Percentiles rank a stretch among this genome's conserved stretches.
Evolutionary conservation across 768 basidiomycete species (phyloP).

Genomic region (Inosperma sp.): DNA sequence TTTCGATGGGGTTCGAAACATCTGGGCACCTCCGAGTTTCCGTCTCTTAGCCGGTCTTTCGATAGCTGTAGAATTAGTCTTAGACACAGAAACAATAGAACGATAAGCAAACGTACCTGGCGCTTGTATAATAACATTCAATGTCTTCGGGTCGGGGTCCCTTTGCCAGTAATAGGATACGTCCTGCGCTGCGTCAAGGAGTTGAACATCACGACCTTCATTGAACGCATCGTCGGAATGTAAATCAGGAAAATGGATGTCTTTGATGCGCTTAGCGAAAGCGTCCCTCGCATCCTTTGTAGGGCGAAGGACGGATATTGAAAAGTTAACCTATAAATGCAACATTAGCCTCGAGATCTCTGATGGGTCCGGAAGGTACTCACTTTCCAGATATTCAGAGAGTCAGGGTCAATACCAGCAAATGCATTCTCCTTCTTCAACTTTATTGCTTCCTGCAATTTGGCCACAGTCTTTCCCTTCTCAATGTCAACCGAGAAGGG

Average conservation of each 20-base stretch:
- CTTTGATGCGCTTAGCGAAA: no score
- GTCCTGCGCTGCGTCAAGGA: no score
- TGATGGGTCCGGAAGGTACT: conserved; percentile 2
- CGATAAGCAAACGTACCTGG: not conserved
- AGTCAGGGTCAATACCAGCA: not conserved
- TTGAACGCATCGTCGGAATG: no score
- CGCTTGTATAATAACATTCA: not conserved
- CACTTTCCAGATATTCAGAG: conserved; percentile 2
- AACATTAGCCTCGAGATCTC: not conserved
- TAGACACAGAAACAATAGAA: not conserved
- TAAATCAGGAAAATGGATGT: no score
- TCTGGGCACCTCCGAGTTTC: not conserved
- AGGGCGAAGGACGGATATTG: no score
- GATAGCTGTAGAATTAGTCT: not conserved
- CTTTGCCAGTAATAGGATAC: no score
- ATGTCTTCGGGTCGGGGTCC: no score
- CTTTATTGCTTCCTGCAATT: not conserved
- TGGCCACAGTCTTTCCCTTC: not conserved
- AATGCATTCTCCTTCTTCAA: not conserved
- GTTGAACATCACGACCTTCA: no score
- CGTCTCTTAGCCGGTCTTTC: not conserved
- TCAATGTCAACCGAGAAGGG: conserved; percentile 2
- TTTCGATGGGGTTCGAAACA: not conserved
- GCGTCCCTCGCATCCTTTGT: no score
- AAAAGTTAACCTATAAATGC: no score